phyloP scores from a whole-genome alignment of 306 rosid species.

The Citrullus colocynthis region DNA sequence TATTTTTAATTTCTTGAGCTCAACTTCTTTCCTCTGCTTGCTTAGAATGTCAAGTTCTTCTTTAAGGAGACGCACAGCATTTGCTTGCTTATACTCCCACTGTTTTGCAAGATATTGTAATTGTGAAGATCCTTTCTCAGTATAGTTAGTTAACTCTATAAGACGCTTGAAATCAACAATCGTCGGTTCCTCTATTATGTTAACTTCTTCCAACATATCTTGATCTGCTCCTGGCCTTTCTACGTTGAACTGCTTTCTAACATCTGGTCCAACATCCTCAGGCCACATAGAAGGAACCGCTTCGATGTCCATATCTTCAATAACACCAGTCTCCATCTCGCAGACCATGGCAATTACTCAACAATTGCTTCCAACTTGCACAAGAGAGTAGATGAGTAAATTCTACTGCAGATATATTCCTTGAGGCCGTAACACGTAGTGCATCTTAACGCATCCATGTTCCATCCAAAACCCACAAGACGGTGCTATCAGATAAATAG shows the following conservation, averaged over 20 bases:
- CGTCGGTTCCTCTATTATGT: conserved; percentile 60
- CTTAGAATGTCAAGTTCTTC: conserved; percentile 79
- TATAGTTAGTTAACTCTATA: conserved; percentile 65
- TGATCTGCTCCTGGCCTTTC: conserved; percentile 77
- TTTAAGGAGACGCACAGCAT: conserved; percentile 65
- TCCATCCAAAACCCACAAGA: not conserved
- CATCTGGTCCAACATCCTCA: conserved; percentile 70
- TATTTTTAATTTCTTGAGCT: conserved; percentile 78
- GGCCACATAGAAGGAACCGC: conserved; percentile 95
- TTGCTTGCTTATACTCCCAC: conserved; percentile 92
- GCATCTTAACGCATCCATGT: not conserved
- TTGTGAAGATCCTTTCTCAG: conserved; percentile 85
- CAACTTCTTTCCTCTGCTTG: conserved; percentile 67
- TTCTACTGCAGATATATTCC: conserved; percentile 5
- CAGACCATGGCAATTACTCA: conserved; percentile 46
- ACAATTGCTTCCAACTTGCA: conserved; percentile 27
- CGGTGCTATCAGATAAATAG: not conserved
- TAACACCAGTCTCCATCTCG: conserved; percentile 62
- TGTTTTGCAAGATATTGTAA: conserved; percentile 58
- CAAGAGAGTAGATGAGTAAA: conserved; percentile 9
- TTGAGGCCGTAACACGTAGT: not conserved
- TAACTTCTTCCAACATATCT: conserved; percentile 85
- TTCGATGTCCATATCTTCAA: conserved; percentile 81
- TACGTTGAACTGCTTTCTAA: conserved; percentile 73
- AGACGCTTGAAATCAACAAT: conserved; percentile 79